Evolutionary conservation across 495 filamentous ascomycete species (phyloP).

Genomic region (Aspergillus diversus): DNA sequence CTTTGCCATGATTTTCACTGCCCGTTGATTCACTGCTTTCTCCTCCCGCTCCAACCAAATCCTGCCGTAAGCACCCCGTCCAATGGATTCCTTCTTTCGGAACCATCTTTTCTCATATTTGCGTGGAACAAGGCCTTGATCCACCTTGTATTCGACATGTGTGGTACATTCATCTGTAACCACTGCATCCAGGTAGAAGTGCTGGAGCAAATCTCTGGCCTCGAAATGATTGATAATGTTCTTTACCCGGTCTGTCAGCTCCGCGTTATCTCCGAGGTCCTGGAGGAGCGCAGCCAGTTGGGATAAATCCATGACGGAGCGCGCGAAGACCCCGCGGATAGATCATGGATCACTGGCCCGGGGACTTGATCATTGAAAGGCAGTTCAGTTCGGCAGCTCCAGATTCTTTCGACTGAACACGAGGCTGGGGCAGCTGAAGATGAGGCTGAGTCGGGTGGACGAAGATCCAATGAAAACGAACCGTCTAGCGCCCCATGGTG

Average conservation of each 20-base stretch:
- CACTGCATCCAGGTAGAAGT: background rate
- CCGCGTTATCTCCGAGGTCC: background rate
- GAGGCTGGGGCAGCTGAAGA: no score
- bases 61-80: background rate
- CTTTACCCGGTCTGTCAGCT: background rate
- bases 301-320: no score
- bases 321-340: no score
- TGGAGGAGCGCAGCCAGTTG: background rate
- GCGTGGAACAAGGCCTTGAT: background rate
- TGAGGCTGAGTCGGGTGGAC: no score
- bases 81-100: background rate
- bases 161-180: background rate
- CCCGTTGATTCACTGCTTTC: background rate
- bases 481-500: no score
- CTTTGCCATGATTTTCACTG: background rate
- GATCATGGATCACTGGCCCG: no score
- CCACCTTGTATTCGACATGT: conserved; percentile 1
- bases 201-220: background rate
- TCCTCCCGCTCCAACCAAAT: background rate
- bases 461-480: no score
- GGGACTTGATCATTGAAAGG: no score
- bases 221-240: background rate
- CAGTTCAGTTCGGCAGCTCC: no score
- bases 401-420: no score
- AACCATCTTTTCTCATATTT: background rate